A percentile compares a stretch with the other conserved stretches of the same genome.
Evolutionary conservation across 2,329 filamentous ascomycete species (phyloP).

Genomic region (Botrytis byssoidea): DNA sequence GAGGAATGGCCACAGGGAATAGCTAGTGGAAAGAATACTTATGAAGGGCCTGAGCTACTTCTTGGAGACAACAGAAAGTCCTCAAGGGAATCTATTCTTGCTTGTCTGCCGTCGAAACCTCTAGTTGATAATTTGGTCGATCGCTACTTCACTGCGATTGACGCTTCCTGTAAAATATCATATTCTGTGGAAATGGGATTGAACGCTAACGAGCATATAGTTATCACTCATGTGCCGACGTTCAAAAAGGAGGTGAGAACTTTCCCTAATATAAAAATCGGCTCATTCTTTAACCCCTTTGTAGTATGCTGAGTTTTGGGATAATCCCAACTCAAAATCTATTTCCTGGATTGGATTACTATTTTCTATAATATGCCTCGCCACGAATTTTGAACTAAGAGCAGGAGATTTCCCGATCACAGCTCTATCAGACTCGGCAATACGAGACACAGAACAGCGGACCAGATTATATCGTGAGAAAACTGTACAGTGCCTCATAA

Average conservation of each 20-base stretch:
- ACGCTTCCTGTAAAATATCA: slow-evolving; percentile 50
- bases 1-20: slow-evolving; percentile 8
- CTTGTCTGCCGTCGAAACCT: slow-evolving; percentile 47
- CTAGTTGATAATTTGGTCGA: slow-evolving; percentile 51
- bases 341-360: slow-evolving; percentile 55
- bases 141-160: slow-evolving; percentile 51
- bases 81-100: slow-evolving; percentile 49
- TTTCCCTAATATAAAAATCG: neutral
- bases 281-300: slow-evolving; percentile 15
- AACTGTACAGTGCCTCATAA: slow-evolving; percentile 52
- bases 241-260: slow-evolving; percentile 46
- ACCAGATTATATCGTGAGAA: slow-evolving; percentile 50
- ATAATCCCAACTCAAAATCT: slow-evolving; percentile 35
- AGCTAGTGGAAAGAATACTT: neutral
- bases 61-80: slow-evolving; percentile 27
- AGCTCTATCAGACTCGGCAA: slow-evolving; percentile 47
- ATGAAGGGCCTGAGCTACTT: slow-evolving; percentile 29
- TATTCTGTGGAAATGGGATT: neutral
- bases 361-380: slow-evolving; percentile 34
- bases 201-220: slow-evolving; percentile 11
- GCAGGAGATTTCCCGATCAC: slow-evolving; percentile 14
- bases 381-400: slow-evolving; percentile 16
- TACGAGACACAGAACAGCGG: slow-evolving; percentile 42
- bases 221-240: slow-evolving; percentile 49
- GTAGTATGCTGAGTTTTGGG: slow-evolving; percentile 38